Evolutionary conservation across 768 basidiomycete genomes (phyloP), one percentile per base, ranked within the genome.

Genomic region (Crassisporium funariophilum): DNA sequence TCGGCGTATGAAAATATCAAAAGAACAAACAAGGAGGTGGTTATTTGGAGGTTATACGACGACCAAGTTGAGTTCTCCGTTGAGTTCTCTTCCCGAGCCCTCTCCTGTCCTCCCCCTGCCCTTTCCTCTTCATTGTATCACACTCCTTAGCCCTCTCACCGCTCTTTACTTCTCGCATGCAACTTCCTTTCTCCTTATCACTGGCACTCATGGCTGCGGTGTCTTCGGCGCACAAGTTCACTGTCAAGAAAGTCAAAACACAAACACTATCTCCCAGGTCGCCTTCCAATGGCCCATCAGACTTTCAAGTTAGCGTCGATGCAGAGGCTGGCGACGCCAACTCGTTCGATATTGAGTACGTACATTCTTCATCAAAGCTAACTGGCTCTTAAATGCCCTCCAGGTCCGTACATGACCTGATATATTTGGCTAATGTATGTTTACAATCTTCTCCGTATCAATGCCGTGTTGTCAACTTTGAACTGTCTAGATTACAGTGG

Each of bases 341-440:
- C 41, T 64, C 64, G 36, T 69, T 82, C 36, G 68, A 74, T 58
- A 61, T 81, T 25, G 70, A 64, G 81, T 83, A 47, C 34, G 27
- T 51, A 7, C 34, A 41, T 31, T 19, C 22, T 4, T 16, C 4
- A 42, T 25, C 35, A 25, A 13, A 34, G 23, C 20, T 27, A 11
- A 11, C 38, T 49, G 41, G 37, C 48, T 49, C 56, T 53, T 60
- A 60, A 65, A 47, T 40, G 41, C 41, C 41, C 46, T 47, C 19
- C 48, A 91, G 88, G 57, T 81, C 86, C 52, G 77, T 83, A 20
- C 78, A 83, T 50, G 91, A 92, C 67, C 61, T 92, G 64, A 75
- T 92, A 48, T 93, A 93, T 56, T 77, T 90, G 46, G 78, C 83
- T 45, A 83, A 91, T 59, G 88, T 88, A 56, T 66, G 85, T 69